These are phyloP conservation scores for Phoma sp. DNA, from an alignment of 2,329 filamentous ascomycete genomes.

Conservation along the genomic window DNA sequence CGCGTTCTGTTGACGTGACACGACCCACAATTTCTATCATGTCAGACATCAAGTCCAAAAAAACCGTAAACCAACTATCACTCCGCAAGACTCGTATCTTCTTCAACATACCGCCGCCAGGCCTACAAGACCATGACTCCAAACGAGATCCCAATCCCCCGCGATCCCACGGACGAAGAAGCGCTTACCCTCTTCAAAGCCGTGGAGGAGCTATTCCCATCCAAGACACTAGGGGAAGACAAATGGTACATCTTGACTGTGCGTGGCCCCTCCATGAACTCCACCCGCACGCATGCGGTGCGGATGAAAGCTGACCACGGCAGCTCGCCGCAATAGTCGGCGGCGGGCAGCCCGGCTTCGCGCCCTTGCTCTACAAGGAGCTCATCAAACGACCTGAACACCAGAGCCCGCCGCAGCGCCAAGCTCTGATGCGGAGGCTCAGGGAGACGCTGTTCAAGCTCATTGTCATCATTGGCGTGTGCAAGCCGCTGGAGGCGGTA, in stretches of 20 bases:
- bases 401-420: conserved; percentile 51
- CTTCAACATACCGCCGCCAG: background rate
- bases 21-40: background rate
- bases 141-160: conserved; percentile 14
- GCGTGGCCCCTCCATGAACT: background rate
- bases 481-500: conserved; percentile 67
- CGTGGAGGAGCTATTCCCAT: conserved; percentile 54
- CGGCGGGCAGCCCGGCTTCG: conserved; percentile 58
- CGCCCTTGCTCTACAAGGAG: conserved; percentile 62
- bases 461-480: conserved; percentile 64
- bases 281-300: no score
- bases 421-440: conserved; percentile 57
- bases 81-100: background rate
- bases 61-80: background rate
- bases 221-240: conserved; percentile 49
- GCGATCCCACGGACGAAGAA: conserved; percentile 48
- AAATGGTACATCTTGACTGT: conserved; percentile 56
- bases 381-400: conserved; percentile 58
- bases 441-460: conserved; percentile 66
- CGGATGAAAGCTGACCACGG: background rate
- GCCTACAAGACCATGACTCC: background rate
- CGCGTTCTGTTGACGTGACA: background rate
- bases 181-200: conserved; percentile 50
- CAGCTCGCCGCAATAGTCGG: conserved; percentile 54
- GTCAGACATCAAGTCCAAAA: background rate